A percentile compares a stretch with the other conserved stretches of the same genome.
Evolutionary conservation across 306 rosid species (phyloP).

Genomic region (Mimosa pudica): DNA sequence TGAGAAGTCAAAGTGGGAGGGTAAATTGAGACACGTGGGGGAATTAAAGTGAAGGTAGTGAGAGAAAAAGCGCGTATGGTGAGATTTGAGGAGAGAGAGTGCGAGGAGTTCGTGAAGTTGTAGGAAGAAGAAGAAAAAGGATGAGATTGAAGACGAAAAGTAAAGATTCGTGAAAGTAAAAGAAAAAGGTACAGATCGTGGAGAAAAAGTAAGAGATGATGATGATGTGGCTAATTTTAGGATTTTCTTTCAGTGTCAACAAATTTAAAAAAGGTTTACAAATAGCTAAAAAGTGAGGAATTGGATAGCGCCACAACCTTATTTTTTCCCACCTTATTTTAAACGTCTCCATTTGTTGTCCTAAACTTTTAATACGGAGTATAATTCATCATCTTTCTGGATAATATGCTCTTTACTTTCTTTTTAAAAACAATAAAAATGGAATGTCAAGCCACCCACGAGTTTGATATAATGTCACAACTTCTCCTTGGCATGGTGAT

Average conservation of each 20-base stretch:
- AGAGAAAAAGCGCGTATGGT: constrained; percentile 21
- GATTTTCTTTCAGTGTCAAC: constrained; percentile 32
- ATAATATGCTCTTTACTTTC: constrained; percentile 21
- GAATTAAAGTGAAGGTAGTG: constrained; percentile 13
- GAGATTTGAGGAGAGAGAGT: too few species aligned
- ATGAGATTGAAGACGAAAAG: constrained; percentile 2
- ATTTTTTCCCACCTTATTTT: constrained; percentile 2
- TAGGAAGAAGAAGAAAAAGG: not conserved
- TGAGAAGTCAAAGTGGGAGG: not conserved
- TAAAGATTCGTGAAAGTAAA: not conserved
- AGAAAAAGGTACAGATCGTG: constrained; percentile 11
- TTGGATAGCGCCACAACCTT: constrained; percentile 24
- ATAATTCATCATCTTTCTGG: not conserved
- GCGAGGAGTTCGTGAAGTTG: constrained; percentile 35
- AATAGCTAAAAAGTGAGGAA: constrained; percentile 51
- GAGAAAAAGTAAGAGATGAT: not conserved
- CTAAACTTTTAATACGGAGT: constrained; percentile 1
- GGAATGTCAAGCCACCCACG: too few species aligned
- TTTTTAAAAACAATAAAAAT: not conserved
- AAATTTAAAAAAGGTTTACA: not conserved
- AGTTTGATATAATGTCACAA: too few species aligned
- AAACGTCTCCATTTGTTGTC: constrained; percentile 35
- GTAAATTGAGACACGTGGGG: not conserved
- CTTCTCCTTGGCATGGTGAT: not conserved
- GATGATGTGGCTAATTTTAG: constrained; percentile 36